Percentiles rank a stretch among this genome's conserved stretches.
Conservation (phyloP, 805 yeast genomes). For the Candida krabiensis region DNA sequence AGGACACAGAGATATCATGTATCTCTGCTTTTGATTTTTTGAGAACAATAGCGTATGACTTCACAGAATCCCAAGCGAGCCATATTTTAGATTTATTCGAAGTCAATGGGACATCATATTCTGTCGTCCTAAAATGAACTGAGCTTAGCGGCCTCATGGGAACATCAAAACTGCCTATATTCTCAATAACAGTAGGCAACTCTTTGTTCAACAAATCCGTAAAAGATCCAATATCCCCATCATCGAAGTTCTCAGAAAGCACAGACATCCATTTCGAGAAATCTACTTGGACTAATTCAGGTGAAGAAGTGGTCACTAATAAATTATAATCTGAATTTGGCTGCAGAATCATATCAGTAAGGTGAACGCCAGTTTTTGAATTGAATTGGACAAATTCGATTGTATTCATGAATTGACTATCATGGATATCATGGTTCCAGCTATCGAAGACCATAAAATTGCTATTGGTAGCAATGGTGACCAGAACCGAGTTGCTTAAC, state of each 20-base stretch:
- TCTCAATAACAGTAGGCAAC: slow-evolving; percentile 24
- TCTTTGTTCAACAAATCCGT: slow-evolving; percentile 8
- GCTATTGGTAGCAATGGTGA: slow-evolving; percentile 22
- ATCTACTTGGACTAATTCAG: slow-evolving; percentile 27
- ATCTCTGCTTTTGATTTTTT: slow-evolving; percentile 5
- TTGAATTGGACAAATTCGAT: slow-evolving; percentile 16
- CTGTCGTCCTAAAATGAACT: not conserved
- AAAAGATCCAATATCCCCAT: slow-evolving; percentile 20
- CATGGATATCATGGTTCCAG: slow-evolving; percentile 9
- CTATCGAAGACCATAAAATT: slow-evolving; percentile 26
- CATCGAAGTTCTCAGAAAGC: slow-evolving; percentile 14
- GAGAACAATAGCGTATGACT: slow-evolving; percentile 16
- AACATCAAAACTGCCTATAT: slow-evolving; percentile 17
- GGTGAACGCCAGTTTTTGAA: slow-evolving; percentile 1
- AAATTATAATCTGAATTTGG: slow-evolving; percentile 23
- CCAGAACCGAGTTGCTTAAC: slow-evolving; percentile 20
- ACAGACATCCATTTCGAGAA: slow-evolving; percentile 27
- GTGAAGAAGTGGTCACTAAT: slow-evolving; percentile 19
- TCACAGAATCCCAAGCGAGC: slow-evolving; percentile 26
- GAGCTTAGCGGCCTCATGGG: slow-evolving; percentile 4
- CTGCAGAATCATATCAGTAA: slow-evolving; percentile 16
- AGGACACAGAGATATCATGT: slow-evolving; percentile 13
- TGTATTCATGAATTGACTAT: slow-evolving; percentile 3
- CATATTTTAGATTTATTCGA: slow-evolving; percentile 22
- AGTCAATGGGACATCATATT: slow-evolving; percentile 7